Percentiles rank a stretch among this genome's conserved stretches.
These are phyloP conservation scores for Neurospora sp. DNA, from an alignment of 495 filamentous ascomycete species.

Conservation along the genomic window DNA sequence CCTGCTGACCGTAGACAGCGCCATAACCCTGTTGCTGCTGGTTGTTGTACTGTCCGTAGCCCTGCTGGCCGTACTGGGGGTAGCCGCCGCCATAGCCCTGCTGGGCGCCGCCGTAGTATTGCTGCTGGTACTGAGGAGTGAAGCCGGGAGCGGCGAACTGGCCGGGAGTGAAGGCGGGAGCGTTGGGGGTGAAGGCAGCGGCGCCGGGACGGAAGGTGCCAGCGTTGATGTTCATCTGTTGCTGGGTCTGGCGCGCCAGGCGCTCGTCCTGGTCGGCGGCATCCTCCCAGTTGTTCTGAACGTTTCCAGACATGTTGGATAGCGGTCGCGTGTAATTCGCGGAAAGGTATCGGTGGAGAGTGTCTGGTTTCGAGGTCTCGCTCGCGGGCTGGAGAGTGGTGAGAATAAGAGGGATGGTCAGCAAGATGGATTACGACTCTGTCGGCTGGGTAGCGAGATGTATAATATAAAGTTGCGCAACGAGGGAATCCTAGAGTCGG, in stretches of 20 bases:
- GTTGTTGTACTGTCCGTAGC: slow-evolving; percentile 44
- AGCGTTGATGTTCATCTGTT: slow-evolving; percentile 61
- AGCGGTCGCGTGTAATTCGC: background rate
- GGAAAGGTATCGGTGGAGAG: background rate
- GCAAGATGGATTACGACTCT: background rate
- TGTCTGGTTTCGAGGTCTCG: slow-evolving; percentile 1
- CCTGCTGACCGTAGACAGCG: slow-evolving; percentile 34
- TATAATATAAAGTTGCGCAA: background rate
- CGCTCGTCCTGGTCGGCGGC: slow-evolving; percentile 81
- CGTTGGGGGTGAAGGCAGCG: slow-evolving; percentile 70
- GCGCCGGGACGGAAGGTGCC: slow-evolving; percentile 64
- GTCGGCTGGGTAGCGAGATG: background rate
- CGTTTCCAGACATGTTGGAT: slow-evolving; percentile 59
- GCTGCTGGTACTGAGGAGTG: slow-evolving; percentile 38
- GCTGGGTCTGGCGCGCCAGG: slow-evolving; percentile 68
- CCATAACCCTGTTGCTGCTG: slow-evolving; percentile 37
- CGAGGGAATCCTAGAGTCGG: background rate
- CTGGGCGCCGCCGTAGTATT: slow-evolving; percentile 31
- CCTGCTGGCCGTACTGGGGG: slow-evolving; percentile 49
- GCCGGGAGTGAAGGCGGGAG: slow-evolving; percentile 67
- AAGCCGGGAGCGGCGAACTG: slow-evolving; percentile 48
- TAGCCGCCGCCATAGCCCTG: slow-evolving; percentile 32
- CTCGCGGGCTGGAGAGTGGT: background rate
- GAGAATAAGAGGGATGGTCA: slow-evolving; percentile 8
- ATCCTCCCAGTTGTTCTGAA: slow-evolving; percentile 89